Evolutionary conservation across 805 yeast species (phyloP).

Genomic region (Candida odintsovae): DNA sequence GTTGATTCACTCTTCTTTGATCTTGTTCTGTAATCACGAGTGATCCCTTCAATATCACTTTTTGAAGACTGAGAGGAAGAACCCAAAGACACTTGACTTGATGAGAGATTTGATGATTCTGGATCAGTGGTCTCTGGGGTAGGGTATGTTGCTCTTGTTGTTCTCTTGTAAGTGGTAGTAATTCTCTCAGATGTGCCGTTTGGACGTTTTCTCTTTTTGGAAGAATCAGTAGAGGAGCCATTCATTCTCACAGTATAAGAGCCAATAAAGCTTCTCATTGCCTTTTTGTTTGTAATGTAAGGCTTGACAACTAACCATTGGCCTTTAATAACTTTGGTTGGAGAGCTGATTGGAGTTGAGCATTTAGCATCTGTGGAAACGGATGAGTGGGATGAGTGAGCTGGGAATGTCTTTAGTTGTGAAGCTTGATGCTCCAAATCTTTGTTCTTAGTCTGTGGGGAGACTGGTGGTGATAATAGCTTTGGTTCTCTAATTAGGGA

Average conservation of each 20-base stretch:
- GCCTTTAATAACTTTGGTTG: background rate
- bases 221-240: background rate
- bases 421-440: background rate
- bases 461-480: slow-evolving; percentile 14
- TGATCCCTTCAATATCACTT: background rate
- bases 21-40: slow-evolving; percentile 3
- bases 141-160: background rate
- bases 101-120: background rate
- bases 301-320: background rate
- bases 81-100: background rate
- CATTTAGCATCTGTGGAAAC: too few relatives aligned
- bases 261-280: background rate
- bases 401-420: background rate
- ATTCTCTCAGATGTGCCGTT: background rate
- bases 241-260: background rate
- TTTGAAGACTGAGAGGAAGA: background rate
- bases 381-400: too few relatives aligned
- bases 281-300: background rate
- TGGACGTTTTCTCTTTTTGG: background rate
- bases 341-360: background rate
- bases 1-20: background rate
- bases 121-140: background rate
- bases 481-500: background rate
- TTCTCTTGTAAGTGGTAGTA: background rate
- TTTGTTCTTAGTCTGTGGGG: slow-evolving; percentile 9